Conservation (phyloP, 1,139 yeast genomes). For the Pichia sp. region DNA sequence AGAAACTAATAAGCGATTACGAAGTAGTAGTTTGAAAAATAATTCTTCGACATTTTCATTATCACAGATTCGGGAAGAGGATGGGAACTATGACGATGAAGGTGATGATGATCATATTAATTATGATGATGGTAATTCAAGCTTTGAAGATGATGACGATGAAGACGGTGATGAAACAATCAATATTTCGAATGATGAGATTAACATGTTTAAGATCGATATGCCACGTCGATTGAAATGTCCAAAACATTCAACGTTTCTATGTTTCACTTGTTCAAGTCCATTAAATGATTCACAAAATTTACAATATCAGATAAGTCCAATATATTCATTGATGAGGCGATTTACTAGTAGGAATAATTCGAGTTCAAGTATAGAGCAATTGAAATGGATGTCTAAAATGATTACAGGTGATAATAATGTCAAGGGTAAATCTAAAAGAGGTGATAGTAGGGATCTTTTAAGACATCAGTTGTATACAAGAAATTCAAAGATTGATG, state of each 20-base stretch:
- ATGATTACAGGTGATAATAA: background rate
- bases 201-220: conserved; percentile 22
- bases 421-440: background rate
- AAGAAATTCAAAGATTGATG: too few species aligned
- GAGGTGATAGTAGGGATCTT: background rate
- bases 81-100: too few species aligned
- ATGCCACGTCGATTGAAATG: conserved; percentile 18
- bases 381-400: conserved; percentile 2
- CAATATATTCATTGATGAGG: conserved; percentile 12
- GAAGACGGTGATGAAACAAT: conserved; percentile 15
- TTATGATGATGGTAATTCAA: conserved; percentile 6
- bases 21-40: background rate
- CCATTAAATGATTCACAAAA: conserved; percentile 9
- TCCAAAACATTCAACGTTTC: conserved; percentile 24
- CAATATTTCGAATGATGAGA: conserved; percentile 15
- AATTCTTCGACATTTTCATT: conserved; percentile 3
- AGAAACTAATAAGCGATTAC: background rate
- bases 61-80: conserved; percentile 14
- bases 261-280: conserved; percentile 18
- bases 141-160: conserved; percentile 13
- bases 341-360: conserved; percentile 1
- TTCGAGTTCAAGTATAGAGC: conserved; percentile 1
- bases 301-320: conserved; percentile 14
- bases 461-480: background rate
- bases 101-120: conserved; percentile 11